Evolutionary conservation across 441 rosid species (phyloP).

Genomic region (Eugenia klotzschiana): DNA sequence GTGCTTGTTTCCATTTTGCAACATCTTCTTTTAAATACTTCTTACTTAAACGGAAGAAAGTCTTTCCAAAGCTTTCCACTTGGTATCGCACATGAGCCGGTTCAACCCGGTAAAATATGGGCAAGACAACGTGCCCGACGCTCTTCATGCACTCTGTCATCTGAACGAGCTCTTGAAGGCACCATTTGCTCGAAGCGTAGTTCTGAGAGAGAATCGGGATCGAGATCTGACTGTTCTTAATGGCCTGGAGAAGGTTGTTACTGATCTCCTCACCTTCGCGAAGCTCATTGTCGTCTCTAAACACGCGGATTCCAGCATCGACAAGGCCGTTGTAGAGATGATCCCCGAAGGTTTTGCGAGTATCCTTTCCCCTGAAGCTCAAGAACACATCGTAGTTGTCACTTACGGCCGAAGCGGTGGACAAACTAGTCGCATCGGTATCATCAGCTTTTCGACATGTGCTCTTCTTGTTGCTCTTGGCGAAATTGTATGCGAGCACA

Average conservation of each 20-base stretch:
- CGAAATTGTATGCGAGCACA: neutral
- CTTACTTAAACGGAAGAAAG: neutral
- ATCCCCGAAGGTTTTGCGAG: neutral
- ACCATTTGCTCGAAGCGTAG: neutral
- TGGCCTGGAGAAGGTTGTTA: neutral
- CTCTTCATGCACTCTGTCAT: neutral
- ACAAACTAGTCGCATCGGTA: accelerated
- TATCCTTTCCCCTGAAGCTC: neutral
- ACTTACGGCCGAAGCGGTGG: neutral
- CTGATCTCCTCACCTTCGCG: neutral
- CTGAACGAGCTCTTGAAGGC: neutral
- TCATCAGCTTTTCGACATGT: neutral
- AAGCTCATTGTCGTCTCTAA: neutral
- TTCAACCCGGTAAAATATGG: neutral
- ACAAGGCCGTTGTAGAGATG: neutral
- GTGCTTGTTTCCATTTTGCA: neutral
- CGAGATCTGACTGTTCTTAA: neutral
- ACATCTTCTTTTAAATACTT: neutral
- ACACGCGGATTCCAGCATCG: neutral
- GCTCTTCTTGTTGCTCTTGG: neutral
- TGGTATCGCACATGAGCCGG: neutral
- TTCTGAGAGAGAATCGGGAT: neutral
- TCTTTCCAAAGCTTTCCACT: accelerated
- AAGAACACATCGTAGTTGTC: neutral
- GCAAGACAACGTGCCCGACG: accelerated